A percentile compares a stretch with the other conserved stretches of the same genome.
Conservation (phyloP, 768 basidiomycete species). For the Pleurotus tuoliensis region DNA sequence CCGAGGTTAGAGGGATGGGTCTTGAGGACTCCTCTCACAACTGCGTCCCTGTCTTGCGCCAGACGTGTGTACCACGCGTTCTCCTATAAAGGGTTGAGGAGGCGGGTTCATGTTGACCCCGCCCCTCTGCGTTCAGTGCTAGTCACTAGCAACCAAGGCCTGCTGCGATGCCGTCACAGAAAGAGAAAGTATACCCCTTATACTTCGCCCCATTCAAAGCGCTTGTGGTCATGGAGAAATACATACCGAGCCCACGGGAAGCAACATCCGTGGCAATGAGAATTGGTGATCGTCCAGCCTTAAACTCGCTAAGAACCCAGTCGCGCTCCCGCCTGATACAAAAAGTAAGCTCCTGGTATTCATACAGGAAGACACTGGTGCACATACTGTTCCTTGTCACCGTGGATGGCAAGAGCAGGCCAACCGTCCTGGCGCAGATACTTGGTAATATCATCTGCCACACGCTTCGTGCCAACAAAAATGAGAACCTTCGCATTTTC, state of each 20-base stretch:
- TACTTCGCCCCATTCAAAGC: slow-evolving; percentile 16
- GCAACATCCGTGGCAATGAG: slow-evolving; percentile 99
- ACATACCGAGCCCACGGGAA: slow-evolving; percentile 99
- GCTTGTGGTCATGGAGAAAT: slow-evolving; percentile 26
- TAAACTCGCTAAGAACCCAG: slow-evolving; percentile 98
- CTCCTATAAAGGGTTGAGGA: not conserved
- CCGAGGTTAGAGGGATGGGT: slow-evolving; percentile 4
- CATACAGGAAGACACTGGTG: not conserved
- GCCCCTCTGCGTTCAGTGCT: not conserved
- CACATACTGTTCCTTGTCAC: slow-evolving; percentile 96
- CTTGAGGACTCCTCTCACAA: slow-evolving; percentile 5
- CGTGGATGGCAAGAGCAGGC: slow-evolving; percentile 99
- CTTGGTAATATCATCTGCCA: slow-evolving; percentile 98
- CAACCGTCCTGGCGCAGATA: slow-evolving; percentile 97
- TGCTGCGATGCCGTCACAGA: slow-evolving; percentile 2
- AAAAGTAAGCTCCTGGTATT: slow-evolving; percentile 1
- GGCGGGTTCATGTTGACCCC: not conserved
- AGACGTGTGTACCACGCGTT: slow-evolving; percentile 4
- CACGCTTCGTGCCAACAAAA: slow-evolving; percentile 96
- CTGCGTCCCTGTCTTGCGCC: slow-evolving; percentile 6
- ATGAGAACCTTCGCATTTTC: slow-evolving; percentile 99
- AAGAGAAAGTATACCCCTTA: slow-evolving; percentile 10
- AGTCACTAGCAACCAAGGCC: not conserved
- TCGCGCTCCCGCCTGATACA: slow-evolving; percentile 85
- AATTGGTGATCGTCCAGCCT: slow-evolving; percentile 95